A percentile compares a stretch with the other conserved stretches of the same genome.
phyloP scores from a whole-genome alignment of 192 early-diverging fungal genomes.

The Coemansia sp. region DNA sequence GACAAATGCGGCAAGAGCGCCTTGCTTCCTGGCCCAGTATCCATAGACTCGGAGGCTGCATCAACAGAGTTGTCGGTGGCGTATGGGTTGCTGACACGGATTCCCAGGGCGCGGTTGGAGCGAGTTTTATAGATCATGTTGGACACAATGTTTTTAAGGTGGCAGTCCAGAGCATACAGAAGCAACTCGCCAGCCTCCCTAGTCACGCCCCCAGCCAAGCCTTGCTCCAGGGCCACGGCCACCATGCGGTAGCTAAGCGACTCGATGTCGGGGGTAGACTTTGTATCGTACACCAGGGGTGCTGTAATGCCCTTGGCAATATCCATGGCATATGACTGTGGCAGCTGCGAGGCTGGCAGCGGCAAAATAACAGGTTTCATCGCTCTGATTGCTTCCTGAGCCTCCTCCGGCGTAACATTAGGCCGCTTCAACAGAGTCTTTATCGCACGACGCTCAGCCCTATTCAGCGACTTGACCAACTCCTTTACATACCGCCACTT shows the following conservation, averaged over 20 bases:
- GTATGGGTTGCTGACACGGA: slow-evolving; percentile 22
- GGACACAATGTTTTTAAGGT: slow-evolving; percentile 65
- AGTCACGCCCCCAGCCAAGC: slow-evolving; percentile 60
- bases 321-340: slow-evolving; percentile 53
- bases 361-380: slow-evolving; percentile 53
- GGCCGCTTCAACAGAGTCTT: slow-evolving; percentile 58
- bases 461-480: slow-evolving; percentile 65
- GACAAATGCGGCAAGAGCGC: too few relatives aligned
- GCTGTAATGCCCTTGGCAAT: slow-evolving; percentile 66
- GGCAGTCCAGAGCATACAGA: slow-evolving; percentile 65
- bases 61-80: not conserved
- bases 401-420: slow-evolving; percentile 35
- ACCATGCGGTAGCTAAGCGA: slow-evolving; percentile 64
- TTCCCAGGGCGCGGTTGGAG: slow-evolving; percentile 60
- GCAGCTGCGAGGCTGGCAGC: slow-evolving; percentile 48
- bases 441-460: slow-evolving; percentile 62
- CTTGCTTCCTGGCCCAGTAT: too few relatives aligned
- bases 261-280: slow-evolving; percentile 62
- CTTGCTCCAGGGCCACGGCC: slow-evolving; percentile 64
- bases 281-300: slow-evolving; percentile 64
- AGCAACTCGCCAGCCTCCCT: slow-evolving; percentile 61
- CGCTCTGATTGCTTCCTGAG: slow-evolving; percentile 26
- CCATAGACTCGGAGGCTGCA: not conserved
- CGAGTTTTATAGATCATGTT: slow-evolving; percentile 65
- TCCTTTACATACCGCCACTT: slow-evolving; percentile 61